Conservation (phyloP, 768 basidiomycete species). For the Candolleomyces eurysporus region DNA sequence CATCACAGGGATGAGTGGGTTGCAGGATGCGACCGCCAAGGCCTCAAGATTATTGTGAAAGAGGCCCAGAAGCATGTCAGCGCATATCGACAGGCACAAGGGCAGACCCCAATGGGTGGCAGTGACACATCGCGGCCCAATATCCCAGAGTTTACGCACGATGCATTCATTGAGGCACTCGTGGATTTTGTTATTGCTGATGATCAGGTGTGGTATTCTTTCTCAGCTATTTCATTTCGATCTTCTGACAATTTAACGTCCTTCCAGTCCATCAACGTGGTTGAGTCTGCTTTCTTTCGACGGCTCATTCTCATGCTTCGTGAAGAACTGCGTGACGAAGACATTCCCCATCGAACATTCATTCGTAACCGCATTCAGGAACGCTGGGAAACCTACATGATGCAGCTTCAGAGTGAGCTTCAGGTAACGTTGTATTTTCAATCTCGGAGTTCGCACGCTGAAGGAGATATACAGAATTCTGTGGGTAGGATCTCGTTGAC, state of each 20-base stretch:
- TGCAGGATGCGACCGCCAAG: no score
- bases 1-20: no score
- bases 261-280: conserved; percentile 22
- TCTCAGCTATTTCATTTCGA: neutral
- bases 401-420: conserved; percentile 17
- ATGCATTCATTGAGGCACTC: neutral
- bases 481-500: conserved; percentile 36
- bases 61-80: no score
- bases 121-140: no score
- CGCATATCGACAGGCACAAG: no score
- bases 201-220: conserved; percentile 5
- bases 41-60: no score
- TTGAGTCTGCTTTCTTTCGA: conserved; percentile 18
- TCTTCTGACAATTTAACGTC: neutral
- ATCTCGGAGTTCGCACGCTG: neutral
- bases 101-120: no score
- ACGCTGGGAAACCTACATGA: conserved; percentile 19
- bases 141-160: no score
- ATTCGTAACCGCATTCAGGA: conserved; percentile 20
- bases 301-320: conserved; percentile 21
- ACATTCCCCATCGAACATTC: conserved; percentile 25
- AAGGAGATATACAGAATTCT: conserved; percentile 19
- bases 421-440: conserved; percentile 13
- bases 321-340: conserved; percentile 10
- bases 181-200: conserved; percentile 4